phyloP scores from a whole-genome alignment of 495 filamentous ascomycete genomes.

The Talaromyces nanjingensis region DNA sequence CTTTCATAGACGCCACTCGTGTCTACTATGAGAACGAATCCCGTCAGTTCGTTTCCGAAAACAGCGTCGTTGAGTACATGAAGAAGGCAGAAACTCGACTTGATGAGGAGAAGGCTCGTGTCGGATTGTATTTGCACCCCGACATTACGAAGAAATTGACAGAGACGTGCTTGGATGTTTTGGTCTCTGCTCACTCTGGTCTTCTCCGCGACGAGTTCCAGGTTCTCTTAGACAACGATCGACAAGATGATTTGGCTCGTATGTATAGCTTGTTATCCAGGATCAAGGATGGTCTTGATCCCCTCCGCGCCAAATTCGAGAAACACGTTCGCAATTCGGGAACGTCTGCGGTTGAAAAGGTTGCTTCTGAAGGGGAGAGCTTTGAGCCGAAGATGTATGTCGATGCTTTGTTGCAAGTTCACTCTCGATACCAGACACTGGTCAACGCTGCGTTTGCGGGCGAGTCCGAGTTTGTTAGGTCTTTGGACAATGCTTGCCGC shows the following conservation, averaged over 20 bases:
- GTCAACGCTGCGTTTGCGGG: constrained; percentile 91
- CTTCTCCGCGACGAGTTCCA: constrained; percentile 95
- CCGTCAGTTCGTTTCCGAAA: constrained; percentile 88
- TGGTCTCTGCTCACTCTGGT: constrained; percentile 79
- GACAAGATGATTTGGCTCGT: constrained; percentile 86
- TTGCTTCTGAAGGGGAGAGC: constrained; percentile 79
- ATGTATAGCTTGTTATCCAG: constrained; percentile 93
- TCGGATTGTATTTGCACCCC: constrained; percentile 81
- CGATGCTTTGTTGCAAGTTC: constrained; percentile 87
- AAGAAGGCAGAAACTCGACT: constrained; percentile 96
- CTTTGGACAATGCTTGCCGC: constrained; percentile 92
- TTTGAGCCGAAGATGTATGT: constrained; percentile 96
- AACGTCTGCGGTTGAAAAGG: constrained; percentile 80
- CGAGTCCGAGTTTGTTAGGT: constrained; percentile 94
- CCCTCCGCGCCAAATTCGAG: constrained; percentile 82
- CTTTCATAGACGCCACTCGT: constrained; percentile 80
- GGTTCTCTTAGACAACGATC: constrained; percentile 86
- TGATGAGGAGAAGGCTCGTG: constrained; percentile 89
- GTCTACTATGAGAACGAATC: constrained; percentile 88
- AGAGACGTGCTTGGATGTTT: constrained; percentile 78
- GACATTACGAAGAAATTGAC: constrained; percentile 81
- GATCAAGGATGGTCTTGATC: constrained; percentile 89
- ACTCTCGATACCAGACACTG: constrained; percentile 83
- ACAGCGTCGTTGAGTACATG: constrained; percentile 99
- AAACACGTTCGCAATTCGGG: constrained; percentile 87